phyloP scores from a whole-genome alignment of 352 stramenopile genomes.

The Globisporangium nodosum region DNA sequence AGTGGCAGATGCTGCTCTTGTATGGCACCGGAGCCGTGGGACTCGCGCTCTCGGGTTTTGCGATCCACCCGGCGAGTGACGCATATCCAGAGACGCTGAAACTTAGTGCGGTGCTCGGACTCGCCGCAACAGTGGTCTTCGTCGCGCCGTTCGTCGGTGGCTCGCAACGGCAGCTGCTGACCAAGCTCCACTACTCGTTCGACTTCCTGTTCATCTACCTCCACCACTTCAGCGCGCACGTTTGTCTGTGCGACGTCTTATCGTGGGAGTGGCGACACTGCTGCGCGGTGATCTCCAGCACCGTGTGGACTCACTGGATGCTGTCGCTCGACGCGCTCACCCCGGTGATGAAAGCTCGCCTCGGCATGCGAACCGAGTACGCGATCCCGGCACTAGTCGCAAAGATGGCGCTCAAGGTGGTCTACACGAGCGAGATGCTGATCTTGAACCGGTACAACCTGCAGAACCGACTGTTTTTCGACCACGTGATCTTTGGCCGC shows the following conservation, averaged over 20 bases:
- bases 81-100: not conserved
- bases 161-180: conserved; percentile 15
- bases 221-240: conserved; percentile 11
- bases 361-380: conserved; percentile 2
- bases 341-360: conserved; percentile 4
- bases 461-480: conserved; percentile 12
- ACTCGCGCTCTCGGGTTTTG: conserved; percentile 6
- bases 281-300: conserved; percentile 1
- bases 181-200: conserved; percentile 13
- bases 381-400: conserved; percentile 4
- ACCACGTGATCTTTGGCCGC: not conserved
- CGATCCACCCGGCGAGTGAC: not conserved
- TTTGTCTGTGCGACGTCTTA: conserved; percentile 10
- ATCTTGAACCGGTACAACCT: conserved; percentile 11
- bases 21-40: conserved; percentile 2
- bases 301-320: conserved; percentile 17
- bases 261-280: conserved; percentile 11
- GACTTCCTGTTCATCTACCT: conserved; percentile 14
- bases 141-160: not conserved
- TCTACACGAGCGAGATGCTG: conserved; percentile 9
- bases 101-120: not conserved
- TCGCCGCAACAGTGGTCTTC: not conserved
- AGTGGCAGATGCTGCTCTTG: not conserved
- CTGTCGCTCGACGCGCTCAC: conserved; percentile 19
- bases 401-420: conserved; percentile 11